Base-by-base conservation (phyloP, 352 stramenopile genomes). In the Plasmopara halstedii region DNA sequence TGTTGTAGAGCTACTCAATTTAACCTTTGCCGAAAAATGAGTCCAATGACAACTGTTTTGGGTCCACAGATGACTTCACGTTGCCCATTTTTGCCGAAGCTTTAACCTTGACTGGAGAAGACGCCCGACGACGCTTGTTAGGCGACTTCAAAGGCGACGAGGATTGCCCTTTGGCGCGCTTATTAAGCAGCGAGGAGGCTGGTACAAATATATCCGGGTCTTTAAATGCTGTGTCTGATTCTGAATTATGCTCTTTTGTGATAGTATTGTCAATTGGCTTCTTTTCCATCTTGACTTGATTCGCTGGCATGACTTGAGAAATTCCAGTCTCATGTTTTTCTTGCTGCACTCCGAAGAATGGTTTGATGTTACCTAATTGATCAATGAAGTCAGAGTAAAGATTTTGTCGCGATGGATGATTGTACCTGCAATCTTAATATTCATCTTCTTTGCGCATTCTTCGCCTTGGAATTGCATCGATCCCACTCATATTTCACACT, bases 381-480 rank as follows among this genome's bases (percentile, higher is more conserved):
- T 32, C 25, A 29, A 10, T 29, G 25, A 6, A 29, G 11, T 29
- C 11, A 29, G n/a, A n/a, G n/a, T 10, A 29, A 29, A 29, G 1
- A 4, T 29, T 29, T 29, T 11, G 25, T 29, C 6, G 3, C 7
- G 11, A 29, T 11, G 25, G 25, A 29, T 11, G 1, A 1, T 29
- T 29, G 17, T 49, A 88, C 80, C 75, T 60, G 72, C 70, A 39
- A 78, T 73, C 22, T 85, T 85, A 51, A 88, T 83, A 44, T 91
- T 60, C 10, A 92, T 51, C 48, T 86, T 81, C 44, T 83, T 82
- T 13, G 74, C 43, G 36, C 81, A 92, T 18, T 85, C 60, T 56
- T 84, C 58, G 29, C 73, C 78, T 43, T 92, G 77, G 39, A 84
- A 89, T 48, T 84, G 74, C 32, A 64, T 84, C 17, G 68, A 80